Conservation (phyloP, 345 rosid species). For the Rhodamnia rubescens region DNA sequence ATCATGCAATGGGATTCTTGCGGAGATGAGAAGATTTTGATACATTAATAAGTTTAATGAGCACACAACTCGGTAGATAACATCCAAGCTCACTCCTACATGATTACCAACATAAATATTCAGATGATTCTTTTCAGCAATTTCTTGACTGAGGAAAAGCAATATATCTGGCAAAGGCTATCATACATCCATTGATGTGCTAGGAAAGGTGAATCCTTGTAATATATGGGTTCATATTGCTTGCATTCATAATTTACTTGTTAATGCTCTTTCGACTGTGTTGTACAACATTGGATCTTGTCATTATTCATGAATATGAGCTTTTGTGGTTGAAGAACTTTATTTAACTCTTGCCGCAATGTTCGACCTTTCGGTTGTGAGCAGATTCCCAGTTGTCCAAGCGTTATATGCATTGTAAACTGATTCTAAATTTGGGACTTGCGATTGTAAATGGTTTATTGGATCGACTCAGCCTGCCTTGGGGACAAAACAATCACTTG, state of each 20-base stretch:
- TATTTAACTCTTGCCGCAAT: neutral
- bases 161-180: neutral
- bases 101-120: neutral
- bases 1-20: slow-evolving; percentile 79
- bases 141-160: neutral
- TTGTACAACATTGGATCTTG: neutral
- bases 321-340: neutral
- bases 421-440: neutral
- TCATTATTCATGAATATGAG: neutral
- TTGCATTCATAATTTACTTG: neutral
- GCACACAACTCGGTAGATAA: neutral
- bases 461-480: neutral
- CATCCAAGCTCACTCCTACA: neutral
- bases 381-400: neutral
- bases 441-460: neutral
- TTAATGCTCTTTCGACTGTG: neutral
- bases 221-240: neutral
- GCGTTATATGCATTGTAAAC: neutral
- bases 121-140: neutral
- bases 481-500: neutral
- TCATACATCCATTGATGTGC: neutral
- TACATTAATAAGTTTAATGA: neutral
- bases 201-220: neutral
- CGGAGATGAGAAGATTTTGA: slow-evolving; percentile 16
- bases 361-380: neutral